Evolutionary conservation across 345 rosid species (phyloP), one percentile per base, ranked within the genome.

Genomic region (Excoecaria cochinchinensis): DNA sequence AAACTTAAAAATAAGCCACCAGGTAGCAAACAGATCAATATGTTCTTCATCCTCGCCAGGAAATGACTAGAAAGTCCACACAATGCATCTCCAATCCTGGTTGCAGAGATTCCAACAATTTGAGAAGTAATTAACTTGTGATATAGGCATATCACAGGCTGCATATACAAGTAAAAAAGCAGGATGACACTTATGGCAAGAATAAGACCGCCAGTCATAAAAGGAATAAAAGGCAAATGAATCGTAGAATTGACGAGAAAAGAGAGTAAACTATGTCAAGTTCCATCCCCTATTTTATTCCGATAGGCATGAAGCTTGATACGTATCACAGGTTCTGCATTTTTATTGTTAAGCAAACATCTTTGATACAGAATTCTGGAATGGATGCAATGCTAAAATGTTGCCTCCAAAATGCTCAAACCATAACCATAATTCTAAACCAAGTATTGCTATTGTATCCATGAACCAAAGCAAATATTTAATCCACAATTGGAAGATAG

Each of bases 1-100:
- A 11, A 74, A 22, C 44, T 66, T 42, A 46, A 74, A 67, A 71
- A 52, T 70, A 51, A 56, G 12, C 42, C 16, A 44, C 53, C 50
- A 62, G 48, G 50, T 36, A 53, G 13, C 19, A 1, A 14, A 25
- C 59, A 50, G 59, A 69, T 42, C 7, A 25, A 6, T 44, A 69
- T 69, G 53, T 25, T 59, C 39, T 50, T 69, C 16, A 15, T 50
- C 14, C 38, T n/a, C 38, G 5, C 19, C 12, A 40, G 36, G 10
- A 38, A 63, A 55, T 55, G 19, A 12, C 55, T 64, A 53, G 40
- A 14, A 1, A 61, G 40, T 17, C 66, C 66, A 13, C 44, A 17
- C 21, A 39, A 22, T 40, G 38, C 17, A n/a, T 19, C 74, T n/a
- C 15, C 36, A 42, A 46, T 72, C 57, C 68, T 59, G 44, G 42